Conservation (phyloP, 2,329 filamentous ascomycete species). For the Hypoxylon sp. region DNA sequence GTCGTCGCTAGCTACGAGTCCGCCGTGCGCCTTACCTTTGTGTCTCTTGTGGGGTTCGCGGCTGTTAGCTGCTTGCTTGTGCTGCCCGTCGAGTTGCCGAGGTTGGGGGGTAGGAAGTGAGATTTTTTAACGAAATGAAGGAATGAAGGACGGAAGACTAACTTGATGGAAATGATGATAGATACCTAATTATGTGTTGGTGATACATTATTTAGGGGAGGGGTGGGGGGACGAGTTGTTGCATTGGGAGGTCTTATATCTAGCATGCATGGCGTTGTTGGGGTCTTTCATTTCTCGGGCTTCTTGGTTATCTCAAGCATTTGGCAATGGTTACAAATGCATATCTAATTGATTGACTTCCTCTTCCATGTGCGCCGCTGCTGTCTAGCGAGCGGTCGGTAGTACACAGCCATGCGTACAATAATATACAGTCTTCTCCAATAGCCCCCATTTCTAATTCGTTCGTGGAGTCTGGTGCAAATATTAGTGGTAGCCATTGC, state of each 20-base stretch:
- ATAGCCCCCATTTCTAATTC: not conserved
- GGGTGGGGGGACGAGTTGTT: not conserved
- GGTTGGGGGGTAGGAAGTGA: constrained; percentile 59
- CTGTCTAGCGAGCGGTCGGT: constrained; percentile 1
- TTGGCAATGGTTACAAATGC: constrained; percentile 4
- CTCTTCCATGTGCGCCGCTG: not conserved
- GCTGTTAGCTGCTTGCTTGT: constrained; percentile 61
- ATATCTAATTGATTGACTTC: constrained; percentile 1
- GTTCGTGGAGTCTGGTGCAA: not conserved
- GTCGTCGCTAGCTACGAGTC: constrained; percentile 67
- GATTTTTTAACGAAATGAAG: constrained; percentile 1
- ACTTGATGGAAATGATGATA: constrained; percentile 1
- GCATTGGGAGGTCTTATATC: not conserved
- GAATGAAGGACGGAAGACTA: not conserved
- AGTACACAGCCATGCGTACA: not conserved
- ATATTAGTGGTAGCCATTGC: constrained; percentile 55
- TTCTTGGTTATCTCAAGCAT: not conserved
- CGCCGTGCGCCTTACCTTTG: constrained; percentile 61
- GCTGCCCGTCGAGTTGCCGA: constrained; percentile 65
- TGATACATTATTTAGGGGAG: not conserved
- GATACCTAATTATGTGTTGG: not conserved
- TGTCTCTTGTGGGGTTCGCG: constrained; percentile 59
- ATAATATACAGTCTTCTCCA: constrained; percentile 32
- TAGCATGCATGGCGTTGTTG: not conserved
- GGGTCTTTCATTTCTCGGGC: not conserved